A percentile compares a stretch with the other conserved stretches of the same genome.
Evolutionary conservation across 306 rosid genomes (phyloP).

Genomic region (Cucurbita pepo): DNA sequence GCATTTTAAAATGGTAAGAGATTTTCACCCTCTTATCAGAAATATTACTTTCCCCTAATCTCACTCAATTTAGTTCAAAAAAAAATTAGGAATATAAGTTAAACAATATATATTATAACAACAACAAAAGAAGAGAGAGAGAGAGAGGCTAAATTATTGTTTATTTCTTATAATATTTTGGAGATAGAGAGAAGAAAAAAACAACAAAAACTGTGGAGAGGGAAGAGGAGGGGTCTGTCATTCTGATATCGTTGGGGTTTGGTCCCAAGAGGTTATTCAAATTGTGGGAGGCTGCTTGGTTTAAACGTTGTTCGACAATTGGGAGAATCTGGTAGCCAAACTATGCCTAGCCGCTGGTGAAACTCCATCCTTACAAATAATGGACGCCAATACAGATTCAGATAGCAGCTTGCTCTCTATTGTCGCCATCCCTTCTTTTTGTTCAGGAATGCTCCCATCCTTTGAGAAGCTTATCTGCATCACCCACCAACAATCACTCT

Average conservation of each 20-base stretch:
- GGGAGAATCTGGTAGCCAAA: conserved; percentile 33
- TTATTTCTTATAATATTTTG: too few relatives aligned
- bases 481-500: background rate
- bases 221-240: too few relatives aligned
- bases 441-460: conserved; percentile 24
- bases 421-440: conserved; percentile 12
- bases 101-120: too few relatives aligned
- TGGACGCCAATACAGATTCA: conserved; percentile 55
- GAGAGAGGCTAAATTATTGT: too few relatives aligned
- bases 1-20: too few relatives aligned
- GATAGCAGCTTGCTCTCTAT: conserved; percentile 44
- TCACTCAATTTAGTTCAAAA: too few relatives aligned
- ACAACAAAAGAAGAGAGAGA: too few relatives aligned
- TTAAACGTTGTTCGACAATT: conserved; percentile 1
- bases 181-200: too few relatives aligned
- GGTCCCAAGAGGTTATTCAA: background rate
- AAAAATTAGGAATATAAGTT: too few relatives aligned
- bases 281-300: background rate
- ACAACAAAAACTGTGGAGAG: too few relatives aligned
- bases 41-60: too few relatives aligned
- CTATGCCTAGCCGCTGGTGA: conserved; percentile 51
- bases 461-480: conserved; percentile 53
- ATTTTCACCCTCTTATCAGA: too few relatives aligned
- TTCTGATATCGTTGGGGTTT: background rate
- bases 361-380: conserved; percentile 57